phyloP scores from a whole-genome alignment of 768 basidiomycete genomes.

The Ramaria sp. region DNA sequence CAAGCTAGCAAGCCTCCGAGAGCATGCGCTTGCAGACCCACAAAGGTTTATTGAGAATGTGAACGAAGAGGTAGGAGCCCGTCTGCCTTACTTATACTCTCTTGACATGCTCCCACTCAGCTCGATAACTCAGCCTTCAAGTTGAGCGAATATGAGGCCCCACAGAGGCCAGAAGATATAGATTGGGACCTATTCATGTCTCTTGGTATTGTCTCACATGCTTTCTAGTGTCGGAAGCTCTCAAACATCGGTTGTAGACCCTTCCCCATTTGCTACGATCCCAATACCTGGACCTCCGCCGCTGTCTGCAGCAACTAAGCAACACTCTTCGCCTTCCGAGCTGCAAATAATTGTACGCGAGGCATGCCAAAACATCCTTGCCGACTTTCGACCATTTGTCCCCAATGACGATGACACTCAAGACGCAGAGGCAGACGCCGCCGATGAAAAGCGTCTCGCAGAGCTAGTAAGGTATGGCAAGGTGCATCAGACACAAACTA shows the following conservation, averaged over 20 bases:
- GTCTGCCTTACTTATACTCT: background rate
- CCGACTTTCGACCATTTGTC: background rate
- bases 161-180: slow-evolving; percentile 34
- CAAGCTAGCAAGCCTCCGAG: slow-evolving; percentile 36
- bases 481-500: background rate
- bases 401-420: background rate
- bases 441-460: slow-evolving; percentile 7
- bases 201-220: slow-evolving; percentile 31
- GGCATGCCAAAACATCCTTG: slow-evolving; percentile 1
- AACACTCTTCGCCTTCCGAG: slow-evolving; percentile 10
- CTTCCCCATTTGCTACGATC: slow-evolving; percentile 30
- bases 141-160: slow-evolving; percentile 36
- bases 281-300: background rate
- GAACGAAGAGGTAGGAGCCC: slow-evolving; percentile 22
- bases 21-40: slow-evolving; percentile 26
- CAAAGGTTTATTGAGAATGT: slow-evolving; percentile 23
- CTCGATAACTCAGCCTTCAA: slow-evolving; percentile 24
- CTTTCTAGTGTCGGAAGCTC: background rate
- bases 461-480: slow-evolving; percentile 1
- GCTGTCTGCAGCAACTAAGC: background rate
- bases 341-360: slow-evolving; percentile 19
- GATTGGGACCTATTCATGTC: slow-evolving; percentile 53
- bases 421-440: slow-evolving; percentile 6
- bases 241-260: slow-evolving; percentile 30
- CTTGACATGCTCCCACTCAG: slow-evolving; percentile 17